Evolutionary conservation across 2,329 filamentous ascomycete genomes (phyloP).

Genomic region (Hirsutella rhossiliensis): DNA sequence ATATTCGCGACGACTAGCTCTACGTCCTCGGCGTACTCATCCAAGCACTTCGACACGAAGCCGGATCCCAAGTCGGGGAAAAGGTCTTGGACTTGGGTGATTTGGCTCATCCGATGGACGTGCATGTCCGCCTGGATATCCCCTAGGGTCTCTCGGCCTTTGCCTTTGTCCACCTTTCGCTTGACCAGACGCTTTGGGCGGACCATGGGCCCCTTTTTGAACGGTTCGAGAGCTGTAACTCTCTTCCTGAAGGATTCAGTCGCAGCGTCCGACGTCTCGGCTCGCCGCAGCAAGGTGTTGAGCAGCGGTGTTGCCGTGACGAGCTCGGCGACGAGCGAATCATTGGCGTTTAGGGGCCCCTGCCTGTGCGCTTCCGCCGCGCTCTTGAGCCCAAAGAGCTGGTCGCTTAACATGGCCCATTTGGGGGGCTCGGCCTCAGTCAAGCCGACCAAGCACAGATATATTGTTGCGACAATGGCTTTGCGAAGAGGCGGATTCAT

Average conservation of each 20-base stretch:
- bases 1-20: slow-evolving; percentile 74
- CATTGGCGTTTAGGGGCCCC: slow-evolving; percentile 43
- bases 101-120: slow-evolving; percentile 69
- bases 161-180: slow-evolving; percentile 55
- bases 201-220: slow-evolving; percentile 41
- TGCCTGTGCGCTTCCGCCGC: slow-evolving; percentile 53
- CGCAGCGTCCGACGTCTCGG: slow-evolving; percentile 35
- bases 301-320: slow-evolving; percentile 71
- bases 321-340: slow-evolving; percentile 69
- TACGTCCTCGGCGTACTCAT: slow-evolving; percentile 64
- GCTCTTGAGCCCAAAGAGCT: slow-evolving; percentile 68
- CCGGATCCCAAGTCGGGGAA: slow-evolving; percentile 79
- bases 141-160: slow-evolving; percentile 30
- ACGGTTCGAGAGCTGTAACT: slow-evolving; percentile 46
- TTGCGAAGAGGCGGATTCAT: slow-evolving; percentile 53
- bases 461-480: slow-evolving; percentile 59
- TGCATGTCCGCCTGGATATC: slow-evolving; percentile 44
- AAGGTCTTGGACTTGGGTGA: slow-evolving; percentile 85
- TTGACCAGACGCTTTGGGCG: slow-evolving; percentile 38
- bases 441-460: slow-evolving; percentile 62
- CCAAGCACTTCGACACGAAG: slow-evolving; percentile 68
- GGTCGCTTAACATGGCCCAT: slow-evolving; percentile 65
- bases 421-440: slow-evolving; percentile 56
- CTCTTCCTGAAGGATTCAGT: slow-evolving; percentile 47
- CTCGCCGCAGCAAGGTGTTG: slow-evolving; percentile 43